Base-by-base conservation (phyloP, 495 filamentous ascomycete species). In the Neurospora sublineolata region DNA sequence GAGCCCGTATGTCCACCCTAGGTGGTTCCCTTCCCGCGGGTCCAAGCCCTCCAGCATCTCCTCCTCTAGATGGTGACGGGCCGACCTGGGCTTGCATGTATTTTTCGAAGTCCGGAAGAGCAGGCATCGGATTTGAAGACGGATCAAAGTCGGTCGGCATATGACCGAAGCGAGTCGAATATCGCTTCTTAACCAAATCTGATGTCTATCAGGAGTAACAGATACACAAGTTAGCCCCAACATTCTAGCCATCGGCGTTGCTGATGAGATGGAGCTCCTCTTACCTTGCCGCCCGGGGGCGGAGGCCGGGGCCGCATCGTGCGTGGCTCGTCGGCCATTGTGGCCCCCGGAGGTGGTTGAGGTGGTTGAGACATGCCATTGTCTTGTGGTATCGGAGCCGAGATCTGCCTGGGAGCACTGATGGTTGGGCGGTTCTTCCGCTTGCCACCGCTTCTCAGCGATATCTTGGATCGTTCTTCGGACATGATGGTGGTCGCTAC, bases 161-260 rank as follows among this genome's bases (percentile, higher is more conserved):
- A 68, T 90, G 87, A 74, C 92, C 92, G 79, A 97, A 97, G 68
- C 94, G 88, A 37, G 93, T 93, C 20, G 95, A 98, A 80, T 97
- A 98, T 70, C 95, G 85, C 71, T 92, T 85, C 82, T 98, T 98
- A 68, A 99, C 96, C 68, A 98, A 84, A 80, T 99, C 96, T 27
- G 93, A 90, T 4, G 94, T 97, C 83, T 92, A 67, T 52, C 69
- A 72, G 18, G 58, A 33, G 36, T 12, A 36, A 9, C 52, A 27
- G 46, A 9, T 3, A 37, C 12, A 33, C 60, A 2, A 14, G 74
- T 77, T 69, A 77, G 67, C 20, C 68, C 20, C 46, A 30, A 14
- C 4, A 58, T 16, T 38, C 37, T 14, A 20, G 64, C 14, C 44
- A 38, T 39, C 37, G 30, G 60, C 20, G 40, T 38, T 8, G 33